phyloP scores from a whole-genome alignment of 176 grass and related monocot species.

The Carex cristatella region DNA sequence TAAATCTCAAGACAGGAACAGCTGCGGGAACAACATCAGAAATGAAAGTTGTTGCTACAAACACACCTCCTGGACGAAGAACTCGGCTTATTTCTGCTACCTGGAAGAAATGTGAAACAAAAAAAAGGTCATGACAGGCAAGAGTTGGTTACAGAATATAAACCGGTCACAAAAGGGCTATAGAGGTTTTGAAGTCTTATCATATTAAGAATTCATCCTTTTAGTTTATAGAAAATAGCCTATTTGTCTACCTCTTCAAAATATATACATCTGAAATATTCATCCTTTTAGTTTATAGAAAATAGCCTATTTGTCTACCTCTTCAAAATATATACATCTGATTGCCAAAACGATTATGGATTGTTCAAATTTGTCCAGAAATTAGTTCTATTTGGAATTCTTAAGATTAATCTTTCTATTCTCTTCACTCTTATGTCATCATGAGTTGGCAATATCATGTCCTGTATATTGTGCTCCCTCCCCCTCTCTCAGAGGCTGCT shows the following conservation, averaged over 20 bases:
- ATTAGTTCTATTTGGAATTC: background rate
- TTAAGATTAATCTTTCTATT: background rate
- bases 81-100: slow-evolving; percentile 86
- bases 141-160: background rate
- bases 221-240: background rate
- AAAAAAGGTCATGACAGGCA: background rate
- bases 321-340: background rate
- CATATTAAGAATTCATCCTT: background rate
- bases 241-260: background rate
- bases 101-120: slow-evolving; percentile 19
- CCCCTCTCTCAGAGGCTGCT: no score
- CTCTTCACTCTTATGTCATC: background rate
- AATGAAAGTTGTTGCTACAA: slow-evolving; percentile 80
- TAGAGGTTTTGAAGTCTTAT: background rate
- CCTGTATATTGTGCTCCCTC: background rate
- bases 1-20: slow-evolving; percentile 42
- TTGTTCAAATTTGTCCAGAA: background rate
- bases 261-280: background rate
- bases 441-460: background rate
- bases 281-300: background rate
- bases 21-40: slow-evolving; percentile 47
- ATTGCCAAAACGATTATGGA: background rate
- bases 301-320: no score
- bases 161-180: background rate
- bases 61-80: slow-evolving; percentile 68